phyloP scores from a whole-genome alignment of 2,329 filamentous ascomycete genomes.

The Fusarium subglutinans region DNA sequence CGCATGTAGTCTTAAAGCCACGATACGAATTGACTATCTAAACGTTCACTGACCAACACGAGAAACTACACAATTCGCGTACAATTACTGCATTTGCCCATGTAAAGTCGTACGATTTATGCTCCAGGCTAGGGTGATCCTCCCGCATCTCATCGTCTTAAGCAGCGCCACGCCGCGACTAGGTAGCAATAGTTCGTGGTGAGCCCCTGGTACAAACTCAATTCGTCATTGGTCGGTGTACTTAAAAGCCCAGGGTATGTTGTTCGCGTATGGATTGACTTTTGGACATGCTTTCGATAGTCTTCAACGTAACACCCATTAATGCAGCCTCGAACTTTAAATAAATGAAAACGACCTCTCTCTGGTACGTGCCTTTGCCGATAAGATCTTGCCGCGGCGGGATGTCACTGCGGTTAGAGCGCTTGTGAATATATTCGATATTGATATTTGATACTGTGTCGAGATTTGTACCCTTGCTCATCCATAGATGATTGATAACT shows the following conservation, averaged over 20 bases:
- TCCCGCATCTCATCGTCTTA: not conserved
- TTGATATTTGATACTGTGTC: not conserved
- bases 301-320: not conserved
- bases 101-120: slow-evolving; percentile 1
- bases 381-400: not conserved
- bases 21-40: too few relatives aligned
- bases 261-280: not conserved
- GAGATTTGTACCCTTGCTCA: not conserved
- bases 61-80: not conserved
- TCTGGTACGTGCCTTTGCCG: not conserved
- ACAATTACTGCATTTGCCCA: not conserved
- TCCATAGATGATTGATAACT: not conserved
- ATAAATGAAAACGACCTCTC: not conserved
- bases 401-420: not conserved
- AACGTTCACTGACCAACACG: not conserved
- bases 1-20: not conserved
- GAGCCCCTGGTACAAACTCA: not conserved
- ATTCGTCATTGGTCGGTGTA: not conserved
- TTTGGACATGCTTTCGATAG: not conserved
- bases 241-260: not conserved
- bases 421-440: not conserved
- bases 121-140: not conserved
- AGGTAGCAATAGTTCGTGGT: not conserved
- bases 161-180: not conserved
- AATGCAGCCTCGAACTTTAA: not conserved